Conservation (phyloP, 140 eudicot species). For the Stevia rebaudiana region DNA sequence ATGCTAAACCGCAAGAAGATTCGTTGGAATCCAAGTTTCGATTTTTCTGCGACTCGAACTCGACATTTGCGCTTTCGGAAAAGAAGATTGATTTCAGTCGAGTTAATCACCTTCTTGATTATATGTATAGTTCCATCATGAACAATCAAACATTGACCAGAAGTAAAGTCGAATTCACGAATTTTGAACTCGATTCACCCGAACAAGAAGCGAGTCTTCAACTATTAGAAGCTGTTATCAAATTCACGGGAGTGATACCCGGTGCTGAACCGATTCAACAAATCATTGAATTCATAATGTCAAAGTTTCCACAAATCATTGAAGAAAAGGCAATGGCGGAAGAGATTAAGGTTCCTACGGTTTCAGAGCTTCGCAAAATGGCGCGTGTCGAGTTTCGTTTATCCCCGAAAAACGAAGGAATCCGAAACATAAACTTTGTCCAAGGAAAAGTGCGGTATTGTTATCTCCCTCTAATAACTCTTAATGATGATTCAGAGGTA, state of each 20-base stretch:
- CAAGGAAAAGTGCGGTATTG: slow-evolving; percentile 7
- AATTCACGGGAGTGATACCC: slow-evolving; percentile 14
- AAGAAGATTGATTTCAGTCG: neutral
- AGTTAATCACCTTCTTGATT: slow-evolving; percentile 29
- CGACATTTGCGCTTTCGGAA: slow-evolving; percentile 9
- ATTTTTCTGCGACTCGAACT: slow-evolving; percentile 14
- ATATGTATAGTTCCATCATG: slow-evolving; percentile 28
- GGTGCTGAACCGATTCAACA: slow-evolving; percentile 5
- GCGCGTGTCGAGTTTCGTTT: slow-evolving; percentile 21
- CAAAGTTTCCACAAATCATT: neutral
- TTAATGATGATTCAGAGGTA: slow-evolving; percentile 26
- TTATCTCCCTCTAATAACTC: slow-evolving; percentile 29
- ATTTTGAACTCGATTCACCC: neutral
- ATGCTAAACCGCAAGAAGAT: neutral
- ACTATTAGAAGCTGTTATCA: slow-evolving; percentile 5
- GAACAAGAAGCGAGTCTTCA: neutral
- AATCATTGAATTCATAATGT: neutral
- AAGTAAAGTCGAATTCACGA: neutral
- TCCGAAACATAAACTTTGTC: slow-evolving; percentile 19
- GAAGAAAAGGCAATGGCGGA: neutral
- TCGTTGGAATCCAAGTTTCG: slow-evolving; percentile 14
- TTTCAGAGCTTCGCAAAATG: slow-evolving; percentile 10
- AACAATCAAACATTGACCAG: neutral
- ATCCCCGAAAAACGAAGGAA: slow-evolving; percentile 10
- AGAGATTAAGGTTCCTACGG: slow-evolving; percentile 36